Evolutionary conservation across 139 green algal species (phyloP).

Genomic region (Spirogloea muscicola): DNA sequence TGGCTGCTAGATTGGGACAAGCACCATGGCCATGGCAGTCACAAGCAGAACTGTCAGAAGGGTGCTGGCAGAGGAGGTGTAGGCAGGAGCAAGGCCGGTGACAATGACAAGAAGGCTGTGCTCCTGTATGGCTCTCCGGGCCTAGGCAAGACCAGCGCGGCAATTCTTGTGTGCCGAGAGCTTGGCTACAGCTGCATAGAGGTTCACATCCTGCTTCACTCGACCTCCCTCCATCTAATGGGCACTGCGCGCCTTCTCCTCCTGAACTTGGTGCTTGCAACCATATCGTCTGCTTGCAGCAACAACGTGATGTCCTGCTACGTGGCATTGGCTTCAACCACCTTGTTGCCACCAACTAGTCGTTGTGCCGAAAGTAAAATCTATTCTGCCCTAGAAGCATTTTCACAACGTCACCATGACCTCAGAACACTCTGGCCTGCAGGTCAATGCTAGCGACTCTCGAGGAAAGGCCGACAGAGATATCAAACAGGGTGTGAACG

Average conservation of each 20-base stretch:
- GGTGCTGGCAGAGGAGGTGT: background rate
- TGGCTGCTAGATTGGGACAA: background rate
- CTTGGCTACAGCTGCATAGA: constrained; percentile 42
- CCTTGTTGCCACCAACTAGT: too few species aligned
- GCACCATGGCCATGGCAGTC: background rate
- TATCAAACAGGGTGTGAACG: constrained; percentile 64
- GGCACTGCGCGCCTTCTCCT: too few species aligned
- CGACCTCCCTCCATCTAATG: too few species aligned
- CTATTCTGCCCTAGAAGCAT: background rate
- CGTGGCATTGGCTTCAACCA: too few species aligned
- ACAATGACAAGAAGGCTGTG: constrained; percentile 68
- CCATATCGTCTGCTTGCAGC: too few species aligned
- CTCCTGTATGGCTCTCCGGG: constrained; percentile 85
- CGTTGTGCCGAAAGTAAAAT: background rate
- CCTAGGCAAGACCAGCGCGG: constrained; percentile 85
- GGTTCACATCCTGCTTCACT: constrained; percentile 3
- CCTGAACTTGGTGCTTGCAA: too few species aligned
- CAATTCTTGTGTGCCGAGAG: constrained; percentile 63
- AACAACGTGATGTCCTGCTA: too few species aligned
- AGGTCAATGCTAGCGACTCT: constrained; percentile 90
- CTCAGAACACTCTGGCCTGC: constrained; percentile 1
- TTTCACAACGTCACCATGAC: background rate
- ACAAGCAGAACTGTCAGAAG: background rate
- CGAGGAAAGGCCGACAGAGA: constrained; percentile 76
- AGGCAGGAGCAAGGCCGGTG: background rate